These are phyloP conservation scores for Xylariales sp. DNA, from an alignment of 2,329 filamentous ascomycete species.

Conservation along the genomic window DNA sequence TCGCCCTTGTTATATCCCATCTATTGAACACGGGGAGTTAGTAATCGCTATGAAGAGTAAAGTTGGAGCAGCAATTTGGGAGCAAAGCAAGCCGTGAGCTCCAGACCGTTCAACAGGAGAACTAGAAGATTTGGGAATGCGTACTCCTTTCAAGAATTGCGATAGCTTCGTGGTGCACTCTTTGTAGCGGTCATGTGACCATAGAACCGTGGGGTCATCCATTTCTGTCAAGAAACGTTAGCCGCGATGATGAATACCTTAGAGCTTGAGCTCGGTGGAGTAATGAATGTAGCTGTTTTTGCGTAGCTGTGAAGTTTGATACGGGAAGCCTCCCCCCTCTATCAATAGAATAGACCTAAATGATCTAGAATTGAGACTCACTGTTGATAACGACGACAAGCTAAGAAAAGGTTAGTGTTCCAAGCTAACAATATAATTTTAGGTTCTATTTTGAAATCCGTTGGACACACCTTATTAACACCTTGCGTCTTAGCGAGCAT, in stretches of 20 bases:
- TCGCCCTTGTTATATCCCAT: conserved; percentile 97
- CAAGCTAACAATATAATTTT: too few relatives aligned
- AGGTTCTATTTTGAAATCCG: too few relatives aligned
- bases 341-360: background rate
- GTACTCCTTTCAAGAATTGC: conserved; percentile 81
- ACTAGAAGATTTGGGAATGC: conserved; percentile 3
- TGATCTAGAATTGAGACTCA: conserved; percentile 16
- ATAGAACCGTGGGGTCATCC: conserved; percentile 96
- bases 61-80: background rate
- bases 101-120: background rate
- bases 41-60: background rate
- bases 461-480: conserved; percentile 76
- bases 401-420: conserved; percentile 33
- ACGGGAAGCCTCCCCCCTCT: background rate
- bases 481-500: conserved; percentile 98
- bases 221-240: conserved; percentile 67
- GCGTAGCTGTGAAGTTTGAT: background rate
- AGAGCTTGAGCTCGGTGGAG: background rate
- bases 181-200: conserved; percentile 91
- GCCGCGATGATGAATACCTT: background rate
- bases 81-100: background rate
- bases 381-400: conserved; percentile 93
- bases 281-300: background rate
- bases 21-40: conserved; percentile 18
- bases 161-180: conserved; percentile 92